Percentiles rank a stretch among this genome's conserved stretches.
Conservation (phyloP, 108 stramenopile species). For the Poteriospumella lacustris region DNA sequence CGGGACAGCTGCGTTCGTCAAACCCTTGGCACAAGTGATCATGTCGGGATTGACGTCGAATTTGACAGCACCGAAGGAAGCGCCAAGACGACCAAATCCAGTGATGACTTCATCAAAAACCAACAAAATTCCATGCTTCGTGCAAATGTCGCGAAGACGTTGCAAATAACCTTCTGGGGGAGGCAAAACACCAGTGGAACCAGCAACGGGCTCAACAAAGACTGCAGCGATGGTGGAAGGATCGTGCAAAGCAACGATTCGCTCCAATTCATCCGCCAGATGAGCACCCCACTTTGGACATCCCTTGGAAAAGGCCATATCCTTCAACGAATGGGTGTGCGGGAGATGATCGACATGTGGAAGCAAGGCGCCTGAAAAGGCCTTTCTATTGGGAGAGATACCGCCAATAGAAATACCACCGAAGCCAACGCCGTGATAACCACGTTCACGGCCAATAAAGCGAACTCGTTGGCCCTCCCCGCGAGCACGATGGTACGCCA, state of each 20-base stretch:
- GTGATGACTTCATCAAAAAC: slow-evolving; percentile 83
- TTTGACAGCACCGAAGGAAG: slow-evolving; percentile 10
- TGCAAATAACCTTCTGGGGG: slow-evolving; percentile 46
- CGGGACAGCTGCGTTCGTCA: slow-evolving; percentile 26
- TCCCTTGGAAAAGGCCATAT: slow-evolving; percentile 28
- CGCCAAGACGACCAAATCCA: slow-evolving; percentile 77
- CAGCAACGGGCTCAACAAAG: slow-evolving; percentile 81
- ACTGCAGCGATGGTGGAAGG: slow-evolving; percentile 70
- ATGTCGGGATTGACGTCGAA: slow-evolving; percentile 29
- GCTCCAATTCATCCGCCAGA: slow-evolving; percentile 33
- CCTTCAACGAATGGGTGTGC: slow-evolving; percentile 39
- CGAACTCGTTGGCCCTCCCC: slow-evolving; percentile 39
- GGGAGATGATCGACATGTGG: slow-evolving; percentile 60
- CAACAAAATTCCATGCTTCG: slow-evolving; percentile 64
- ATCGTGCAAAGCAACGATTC: slow-evolving; percentile 40
- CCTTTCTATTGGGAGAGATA: slow-evolving; percentile 74
- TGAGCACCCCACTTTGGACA: slow-evolving; percentile 23
- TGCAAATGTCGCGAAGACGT: slow-evolving; percentile 61
- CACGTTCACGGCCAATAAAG: slow-evolving; percentile 65
- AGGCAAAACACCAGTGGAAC: slow-evolving; percentile 72
- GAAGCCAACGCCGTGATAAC: slow-evolving; percentile 82
- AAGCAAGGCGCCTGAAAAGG: slow-evolving; percentile 54
- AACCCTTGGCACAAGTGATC: slow-evolving; percentile 28
- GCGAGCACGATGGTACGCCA: slow-evolving; percentile 67
- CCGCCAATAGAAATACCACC: slow-evolving; percentile 81